These are phyloP conservation scores for Psidium guajava DNA, from an alignment of 345 rosid species.

Conservation along the genomic window DNA sequence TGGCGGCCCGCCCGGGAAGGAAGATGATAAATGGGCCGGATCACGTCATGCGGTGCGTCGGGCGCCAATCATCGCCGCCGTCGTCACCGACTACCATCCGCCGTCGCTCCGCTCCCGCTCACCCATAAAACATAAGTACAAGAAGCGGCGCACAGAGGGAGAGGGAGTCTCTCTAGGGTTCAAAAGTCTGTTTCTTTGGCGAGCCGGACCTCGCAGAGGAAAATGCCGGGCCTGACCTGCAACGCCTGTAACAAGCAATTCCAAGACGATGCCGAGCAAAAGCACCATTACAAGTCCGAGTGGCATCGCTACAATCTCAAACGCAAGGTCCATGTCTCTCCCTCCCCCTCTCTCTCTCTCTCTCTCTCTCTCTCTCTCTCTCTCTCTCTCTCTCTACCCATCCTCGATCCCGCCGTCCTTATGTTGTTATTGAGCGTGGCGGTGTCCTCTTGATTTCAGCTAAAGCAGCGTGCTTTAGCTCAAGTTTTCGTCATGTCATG, in stretches of 20 bases:
- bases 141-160: too few species aligned
- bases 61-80: background rate
- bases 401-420: background rate
- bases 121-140: background rate
- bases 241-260: slow-evolving; percentile 89
- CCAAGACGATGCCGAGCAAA: slow-evolving; percentile 60
- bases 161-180: background rate
- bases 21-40: background rate
- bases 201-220: background rate
- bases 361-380: too few species aligned
- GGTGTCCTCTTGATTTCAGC: background rate
- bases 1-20: background rate
- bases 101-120: background rate
- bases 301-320: slow-evolving; percentile 99
- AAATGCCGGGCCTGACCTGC: slow-evolving; percentile 80
- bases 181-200: background rate
- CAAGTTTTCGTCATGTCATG: background rate
- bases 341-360: background rate
- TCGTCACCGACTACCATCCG: background rate
- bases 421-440: background rate
- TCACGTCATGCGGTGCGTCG: background rate
- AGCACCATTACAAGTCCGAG: slow-evolving; percentile 85
- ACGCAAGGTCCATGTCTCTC: slow-evolving; percentile 57
- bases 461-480: background rate
- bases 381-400: background rate